Base-by-base conservation (phyloP, 148 eudicot species). In the Arbutus unedo region DNA sequence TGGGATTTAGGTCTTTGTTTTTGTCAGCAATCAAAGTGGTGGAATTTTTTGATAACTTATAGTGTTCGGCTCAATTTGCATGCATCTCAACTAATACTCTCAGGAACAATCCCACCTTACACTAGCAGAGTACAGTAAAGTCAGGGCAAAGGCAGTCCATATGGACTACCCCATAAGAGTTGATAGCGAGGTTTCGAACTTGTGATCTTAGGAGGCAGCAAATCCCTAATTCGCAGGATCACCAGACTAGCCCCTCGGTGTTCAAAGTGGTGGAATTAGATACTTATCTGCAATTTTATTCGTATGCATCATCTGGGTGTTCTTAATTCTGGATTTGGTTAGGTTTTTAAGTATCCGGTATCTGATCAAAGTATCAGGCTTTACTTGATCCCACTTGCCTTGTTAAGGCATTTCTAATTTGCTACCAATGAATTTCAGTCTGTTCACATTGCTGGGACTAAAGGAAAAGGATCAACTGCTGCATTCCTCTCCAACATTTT, bases 391-490 rank as follows among this genome's bases (percentile, higher is more conserved):
- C 55, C 74, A 48, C 54, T 59, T 23, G 38, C 14, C 67, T 77
- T 38, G 13, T 76, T 56, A 49, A 50, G 41, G 14, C 16, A 21
- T 2, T 81, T 19, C 47, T 77, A 45, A 81, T 60, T 60, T 59
- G 73, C 43, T 18, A 60, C 14, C 76, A 53, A 49, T 23, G 8
- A 51, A 41, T 80, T 67, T 16, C 85, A 96, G 99, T 82, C 92
- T n/a, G 84, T 96, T 85, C 99, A 96, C 76, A 82, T 96, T 83
- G 99, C 98, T 87, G 99, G 99, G 56, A 93, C 99, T 73, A 96
- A 94, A 88, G 99, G 99, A 77, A 96, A 96, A 90, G 99, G 99
- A 73, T 96, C 99, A 50, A 93, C 98, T 74, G 93, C 97, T 91
- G 94, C 98, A 51, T 96, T 88, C 82, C 83, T 96, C 85, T 92